Evolutionary conservation across 2,329 filamentous ascomycete genomes (phyloP).

Genomic region (Aspergillus eucalypticola): DNA sequence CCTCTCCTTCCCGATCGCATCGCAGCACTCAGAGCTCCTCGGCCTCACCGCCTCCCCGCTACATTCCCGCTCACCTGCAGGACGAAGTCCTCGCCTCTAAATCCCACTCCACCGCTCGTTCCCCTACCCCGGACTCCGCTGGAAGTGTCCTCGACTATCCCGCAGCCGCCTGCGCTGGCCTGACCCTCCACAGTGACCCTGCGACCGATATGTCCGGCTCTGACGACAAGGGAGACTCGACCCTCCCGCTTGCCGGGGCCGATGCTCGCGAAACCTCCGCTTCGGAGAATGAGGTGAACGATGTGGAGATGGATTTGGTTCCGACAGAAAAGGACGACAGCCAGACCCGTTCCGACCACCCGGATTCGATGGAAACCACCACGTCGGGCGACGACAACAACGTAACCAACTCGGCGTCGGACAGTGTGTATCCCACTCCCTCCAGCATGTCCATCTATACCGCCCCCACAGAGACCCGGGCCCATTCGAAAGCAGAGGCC

Average conservation of each 20-base stretch:
- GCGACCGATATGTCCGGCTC: slow-evolving; percentile 46
- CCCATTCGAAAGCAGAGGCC: slow-evolving; percentile 27
- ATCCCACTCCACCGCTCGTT: slow-evolving; percentile 38
- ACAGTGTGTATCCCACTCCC: slow-evolving; percentile 40
- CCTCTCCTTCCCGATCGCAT: slow-evolving; percentile 26
- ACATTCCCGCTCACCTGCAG: slow-evolving; percentile 59
- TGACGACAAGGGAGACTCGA: slow-evolving; percentile 29
- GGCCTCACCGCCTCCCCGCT: slow-evolving; percentile 43
- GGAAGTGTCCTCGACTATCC: slow-evolving; percentile 43
- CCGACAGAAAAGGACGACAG: slow-evolving; percentile 17
- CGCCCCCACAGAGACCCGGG: slow-evolving; percentile 30
- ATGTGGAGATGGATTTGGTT: slow-evolving; percentile 27
- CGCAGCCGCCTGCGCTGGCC: slow-evolving; percentile 55
- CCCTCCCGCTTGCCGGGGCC: slow-evolving; percentile 24
- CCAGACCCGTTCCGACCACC: slow-evolving; percentile 32
- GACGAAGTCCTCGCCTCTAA: slow-evolving; percentile 47
- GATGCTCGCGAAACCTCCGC: slow-evolving; percentile 34
- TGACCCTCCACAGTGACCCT: slow-evolving; percentile 51
- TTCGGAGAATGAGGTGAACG: slow-evolving; percentile 22
- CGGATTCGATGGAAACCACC: slow-evolving; percentile 48
- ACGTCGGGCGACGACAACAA: slow-evolving; percentile 29
- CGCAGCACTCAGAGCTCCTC: slow-evolving; percentile 30
- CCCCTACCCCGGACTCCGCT: slow-evolving; percentile 34
- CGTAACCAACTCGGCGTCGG: slow-evolving; percentile 30
- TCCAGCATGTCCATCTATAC: slow-evolving; percentile 43